phyloP scores from a whole-genome alignment of 805 yeast species.

The Groenewaldozyma salmanticensis region DNA sequence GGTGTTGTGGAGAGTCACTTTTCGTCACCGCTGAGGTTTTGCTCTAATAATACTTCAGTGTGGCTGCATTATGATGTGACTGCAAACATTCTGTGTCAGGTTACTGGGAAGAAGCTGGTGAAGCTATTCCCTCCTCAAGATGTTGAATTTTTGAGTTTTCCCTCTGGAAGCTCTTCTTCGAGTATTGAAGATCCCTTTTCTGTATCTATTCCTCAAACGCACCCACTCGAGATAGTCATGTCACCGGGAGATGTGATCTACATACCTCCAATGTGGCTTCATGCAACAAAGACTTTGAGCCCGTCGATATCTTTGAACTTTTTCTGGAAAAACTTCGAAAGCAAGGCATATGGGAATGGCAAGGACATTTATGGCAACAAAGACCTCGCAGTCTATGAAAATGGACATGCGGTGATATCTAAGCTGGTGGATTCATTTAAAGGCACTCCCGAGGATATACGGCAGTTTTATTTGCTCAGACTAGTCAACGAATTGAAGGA shows the following conservation, averaged over 20 bases:
- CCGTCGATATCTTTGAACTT: conserved; percentile 28
- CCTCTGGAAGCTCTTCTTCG: conserved; percentile 28
- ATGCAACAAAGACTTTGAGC: conserved; percentile 26
- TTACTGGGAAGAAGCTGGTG: conserved; percentile 26
- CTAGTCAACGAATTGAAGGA: conserved; percentile 23
- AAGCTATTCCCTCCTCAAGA: conserved; percentile 30
- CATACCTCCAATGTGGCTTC: conserved; percentile 32
- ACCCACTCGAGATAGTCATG: conserved; percentile 26
- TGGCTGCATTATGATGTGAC: conserved; percentile 33
- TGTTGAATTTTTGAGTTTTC: conserved; percentile 22
- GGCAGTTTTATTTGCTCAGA: conserved; percentile 23
- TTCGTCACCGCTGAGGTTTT: conserved; percentile 28
- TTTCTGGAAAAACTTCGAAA: conserved; percentile 28
- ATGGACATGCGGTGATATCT: conserved; percentile 21
- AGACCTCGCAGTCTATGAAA: conserved; percentile 27
- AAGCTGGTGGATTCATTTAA: conserved; percentile 20
- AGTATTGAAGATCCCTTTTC: conserved; percentile 25
- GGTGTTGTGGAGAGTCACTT: conserved; percentile 18
- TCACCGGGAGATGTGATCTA: conserved; percentile 30
- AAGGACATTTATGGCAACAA: conserved; percentile 31
- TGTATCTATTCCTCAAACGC: conserved; percentile 7
- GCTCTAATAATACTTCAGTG: conserved; percentile 26
- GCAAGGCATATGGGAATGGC: conserved; percentile 23
- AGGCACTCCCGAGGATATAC: conserved; percentile 21
- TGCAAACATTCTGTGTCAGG: conserved; percentile 29